Percentiles rank a stretch among this genome's conserved stretches.
Conservation (phyloP, 331 rosid genomes). For the Saraca asoca region DNA sequence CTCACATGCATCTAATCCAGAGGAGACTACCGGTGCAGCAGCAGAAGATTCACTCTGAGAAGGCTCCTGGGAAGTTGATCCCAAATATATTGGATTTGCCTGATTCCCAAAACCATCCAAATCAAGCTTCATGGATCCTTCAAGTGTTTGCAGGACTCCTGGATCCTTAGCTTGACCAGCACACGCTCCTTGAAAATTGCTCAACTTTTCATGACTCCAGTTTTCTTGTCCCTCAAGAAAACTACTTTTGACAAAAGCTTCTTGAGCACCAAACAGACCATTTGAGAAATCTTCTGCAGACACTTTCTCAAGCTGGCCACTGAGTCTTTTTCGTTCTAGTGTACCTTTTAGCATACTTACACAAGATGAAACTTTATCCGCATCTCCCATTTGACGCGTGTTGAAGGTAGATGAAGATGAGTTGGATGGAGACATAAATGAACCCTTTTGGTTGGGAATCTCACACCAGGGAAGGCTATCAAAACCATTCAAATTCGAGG, state of each 20-base stretch:
- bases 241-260: slow-evolving; percentile 39
- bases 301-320: slow-evolving; percentile 55
- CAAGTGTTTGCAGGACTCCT: slow-evolving; percentile 49
- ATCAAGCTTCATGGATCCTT: slow-evolving; percentile 52
- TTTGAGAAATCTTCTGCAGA: slow-evolving; percentile 49
- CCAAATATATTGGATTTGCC: slow-evolving; percentile 47
- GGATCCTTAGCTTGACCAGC: slow-evolving; percentile 48
- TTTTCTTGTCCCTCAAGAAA: slow-evolving; percentile 56
- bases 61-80: slow-evolving; percentile 73
- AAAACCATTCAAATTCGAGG: slow-evolving; percentile 52
- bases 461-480: slow-evolving; percentile 52
- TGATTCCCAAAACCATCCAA: slow-evolving; percentile 68
- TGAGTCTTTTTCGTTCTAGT: slow-evolving; percentile 70
- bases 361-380: slow-evolving; percentile 81
- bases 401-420: slow-evolving; percentile 76
- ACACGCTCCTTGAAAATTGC: slow-evolving; percentile 50
- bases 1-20: slow-evolving; percentile 83
- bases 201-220: slow-evolving; percentile 47
- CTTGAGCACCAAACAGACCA: slow-evolving; percentile 48
- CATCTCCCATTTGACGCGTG: slow-evolving; percentile 53
- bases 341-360: slow-evolving; percentile 93
- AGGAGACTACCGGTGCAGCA: slow-evolving; percentile 82
- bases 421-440: slow-evolving; percentile 74
- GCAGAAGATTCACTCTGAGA: slow-evolving; percentile 96
- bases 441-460: slow-evolving; percentile 58